Evolutionary conservation across 805 yeast genomes (phyloP).

Genomic region (Yarrowia bubula): DNA sequence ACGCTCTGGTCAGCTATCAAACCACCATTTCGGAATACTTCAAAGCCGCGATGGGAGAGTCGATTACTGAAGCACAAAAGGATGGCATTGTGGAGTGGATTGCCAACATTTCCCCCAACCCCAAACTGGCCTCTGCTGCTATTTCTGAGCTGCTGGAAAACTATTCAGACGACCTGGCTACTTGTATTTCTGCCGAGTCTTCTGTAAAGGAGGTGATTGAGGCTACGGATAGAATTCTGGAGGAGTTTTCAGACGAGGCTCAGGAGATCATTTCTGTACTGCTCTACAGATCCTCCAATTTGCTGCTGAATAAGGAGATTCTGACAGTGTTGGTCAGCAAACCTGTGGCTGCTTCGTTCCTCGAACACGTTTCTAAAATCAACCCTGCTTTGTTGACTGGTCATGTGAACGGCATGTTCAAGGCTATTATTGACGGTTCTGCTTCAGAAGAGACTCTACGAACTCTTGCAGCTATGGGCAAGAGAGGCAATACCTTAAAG

Average conservation of each 20-base stretch:
- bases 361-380: conserved; percentile 57
- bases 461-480: conserved; percentile 12
- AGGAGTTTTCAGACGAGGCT: background rate
- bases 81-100: conserved; percentile 19
- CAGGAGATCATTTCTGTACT: conserved; percentile 39
- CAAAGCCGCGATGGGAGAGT: conserved; percentile 26
- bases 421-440: conserved; percentile 41
- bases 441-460: conserved; percentile 10
- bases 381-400: conserved; percentile 64
- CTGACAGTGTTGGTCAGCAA: conserved; percentile 53
- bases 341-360: conserved; percentile 49
- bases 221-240: conserved; percentile 4
- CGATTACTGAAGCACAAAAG: conserved; percentile 18
- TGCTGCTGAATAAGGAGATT: conserved; percentile 65
- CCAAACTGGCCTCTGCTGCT: conserved; percentile 58
- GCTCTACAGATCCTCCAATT: conserved; percentile 58
- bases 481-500: conserved; percentile 2
- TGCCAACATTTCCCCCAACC: conserved; percentile 40
- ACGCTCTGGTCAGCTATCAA: conserved; percentile 70
- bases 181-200: background rate
- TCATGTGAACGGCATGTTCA: conserved; percentile 51
- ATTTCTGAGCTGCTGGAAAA: conserved; percentile 56
- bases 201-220: background rate
- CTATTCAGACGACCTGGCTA: conserved; percentile 40
- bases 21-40: conserved; percentile 48